Evolutionary conservation across 495 filamentous ascomycete genomes (phyloP).

Genomic region (Patellaria atrata): DNA sequence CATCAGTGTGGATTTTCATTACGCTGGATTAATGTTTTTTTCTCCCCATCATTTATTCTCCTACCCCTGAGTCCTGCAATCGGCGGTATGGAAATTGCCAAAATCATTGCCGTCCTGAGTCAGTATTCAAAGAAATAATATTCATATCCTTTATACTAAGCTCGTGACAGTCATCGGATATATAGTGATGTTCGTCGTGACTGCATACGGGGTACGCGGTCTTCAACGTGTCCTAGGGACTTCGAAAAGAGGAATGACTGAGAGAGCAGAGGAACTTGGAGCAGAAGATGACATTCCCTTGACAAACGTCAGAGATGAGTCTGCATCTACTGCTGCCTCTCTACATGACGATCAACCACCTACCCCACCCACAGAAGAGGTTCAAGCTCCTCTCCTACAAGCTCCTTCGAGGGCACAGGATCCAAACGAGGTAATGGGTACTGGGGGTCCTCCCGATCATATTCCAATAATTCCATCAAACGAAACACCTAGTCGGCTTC

Average conservation of each 20-base stretch:
- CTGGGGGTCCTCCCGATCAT: slow-evolving; percentile 27
- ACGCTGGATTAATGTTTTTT: slow-evolving; percentile 40
- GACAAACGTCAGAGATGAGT: slow-evolving; percentile 6
- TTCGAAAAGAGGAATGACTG: slow-evolving; percentile 33
- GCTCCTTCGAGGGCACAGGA: slow-evolving; percentile 25
- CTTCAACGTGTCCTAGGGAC: slow-evolving; percentile 35
- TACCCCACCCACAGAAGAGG: slow-evolving; percentile 2
- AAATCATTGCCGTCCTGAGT: slow-evolving; percentile 41
- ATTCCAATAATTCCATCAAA: slow-evolving; percentile 4
- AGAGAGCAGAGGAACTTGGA: slow-evolving; percentile 36
- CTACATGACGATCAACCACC: background rate
- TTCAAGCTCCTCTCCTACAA: slow-evolving; percentile 14
- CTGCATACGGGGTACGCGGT: slow-evolving; percentile 36
- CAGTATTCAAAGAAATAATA: slow-evolving; percentile 8
- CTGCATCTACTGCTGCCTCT: slow-evolving; percentile 1
- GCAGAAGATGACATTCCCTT: slow-evolving; percentile 28
- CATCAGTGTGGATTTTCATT: slow-evolving; percentile 38
- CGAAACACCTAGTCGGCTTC: slow-evolving; percentile 3
- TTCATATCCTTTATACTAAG: background rate
- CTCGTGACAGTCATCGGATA: slow-evolving; percentile 34
- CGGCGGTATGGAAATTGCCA: slow-evolving; percentile 36
- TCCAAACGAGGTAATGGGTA: slow-evolving; percentile 26
- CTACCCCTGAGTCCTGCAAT: slow-evolving; percentile 38
- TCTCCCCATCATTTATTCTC: slow-evolving; percentile 40
- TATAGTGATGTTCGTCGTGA: slow-evolving; percentile 30